Evolutionary conservation across 2,329 filamentous ascomycete genomes (phyloP), one percentile per base, ranked within the genome.

Genomic region (Chaetothyriales sp.): DNA sequence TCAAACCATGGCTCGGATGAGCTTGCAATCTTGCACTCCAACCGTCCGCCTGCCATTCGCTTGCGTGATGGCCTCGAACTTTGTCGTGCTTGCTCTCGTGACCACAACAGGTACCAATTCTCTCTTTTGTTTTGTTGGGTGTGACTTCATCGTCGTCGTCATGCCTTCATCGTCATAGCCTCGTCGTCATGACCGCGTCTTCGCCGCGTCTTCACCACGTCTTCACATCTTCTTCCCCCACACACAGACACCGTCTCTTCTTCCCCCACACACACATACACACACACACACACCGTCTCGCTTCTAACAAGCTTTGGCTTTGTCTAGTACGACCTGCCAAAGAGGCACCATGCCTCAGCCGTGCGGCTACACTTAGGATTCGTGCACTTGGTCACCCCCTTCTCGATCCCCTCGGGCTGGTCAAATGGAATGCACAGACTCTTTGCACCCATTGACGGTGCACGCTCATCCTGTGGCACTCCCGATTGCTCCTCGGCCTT

Each of bases 291-390:
- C 12, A 43, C 10, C 15, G 32, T 15, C 47, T 45, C 12, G 18
- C 10, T 3, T 1, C 10, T 22, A 22, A 18, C 43, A 45, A 9
- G 43, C 19, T 15, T 15, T 15, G 28, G 28, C 22, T 25, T 15
- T 10, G 44, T 49, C 52, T 60, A 60, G 47, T 60, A 60, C n/a
- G 58, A 60, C 43, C 84, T 76, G 62, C 90, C 90, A 69, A 95
- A 96, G 81, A 95, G 84, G 68, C 86, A 85, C 84, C 86, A 96
- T 63, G 83, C 78, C 74, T 90, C 80, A 18, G 90, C 90, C 48
- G 80, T 70, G 57, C 73, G 74, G 54, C 74, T 73, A 70, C 90
- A 96, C 63, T 90, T 83, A 43, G 90, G 90, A 75, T 86, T 95
- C 61, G 90, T 75, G 66, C 92, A 98, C 70, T 92, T 89, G 52